These are phyloP conservation scores for Thalassiosira hispida DNA, from an alignment of 352 stramenopile genomes.

Conservation along the genomic window DNA sequence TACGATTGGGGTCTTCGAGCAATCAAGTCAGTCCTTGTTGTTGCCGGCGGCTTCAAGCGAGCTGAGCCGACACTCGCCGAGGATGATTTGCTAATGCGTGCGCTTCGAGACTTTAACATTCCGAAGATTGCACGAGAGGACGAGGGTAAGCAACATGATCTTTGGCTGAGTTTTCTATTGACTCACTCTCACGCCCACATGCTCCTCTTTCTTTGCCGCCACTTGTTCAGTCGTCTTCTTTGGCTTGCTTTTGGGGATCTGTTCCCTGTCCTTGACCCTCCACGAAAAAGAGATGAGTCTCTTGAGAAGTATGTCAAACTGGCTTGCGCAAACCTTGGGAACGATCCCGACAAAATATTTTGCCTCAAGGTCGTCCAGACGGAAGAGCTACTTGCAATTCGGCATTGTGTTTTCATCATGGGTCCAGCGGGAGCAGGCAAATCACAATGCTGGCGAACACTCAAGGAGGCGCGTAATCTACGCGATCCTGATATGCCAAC, in stretches of 20 bases:
- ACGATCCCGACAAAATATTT: conserved; percentile 93
- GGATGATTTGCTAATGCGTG: conserved; percentile 93
- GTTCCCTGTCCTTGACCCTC: conserved; percentile 93
- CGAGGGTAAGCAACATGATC: conserved; percentile 88
- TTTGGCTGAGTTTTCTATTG: conserved; percentile 80
- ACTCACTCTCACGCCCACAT: neutral
- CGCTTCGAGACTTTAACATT: conserved; percentile 95
- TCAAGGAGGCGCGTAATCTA: conserved; percentile 87
- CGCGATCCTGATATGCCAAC: conserved; percentile 88
- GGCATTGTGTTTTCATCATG: conserved; percentile 95
- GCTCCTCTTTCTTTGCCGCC: neutral
- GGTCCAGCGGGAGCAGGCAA: conserved; percentile 92
- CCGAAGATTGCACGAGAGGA: conserved; percentile 91
- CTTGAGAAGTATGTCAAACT: conserved; percentile 91
- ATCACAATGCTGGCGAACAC: conserved; percentile 93
- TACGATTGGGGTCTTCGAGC: conserved; percentile 94
- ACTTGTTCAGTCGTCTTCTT: conserved; percentile 46
- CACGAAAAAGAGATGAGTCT: conserved; percentile 91
- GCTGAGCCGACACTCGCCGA: conserved; percentile 88
- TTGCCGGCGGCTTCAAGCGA: conserved; percentile 91
- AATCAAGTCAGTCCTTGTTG: conserved; percentile 94
- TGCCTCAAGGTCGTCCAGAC: conserved; percentile 93
- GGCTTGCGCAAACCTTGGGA: conserved; percentile 88
- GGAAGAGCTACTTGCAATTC: conserved; percentile 92
- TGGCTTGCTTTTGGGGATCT: conserved; percentile 87